phyloP scores from a whole-genome alignment of 257 asterid genomes.

The Nicotiana tabacum region DNA sequence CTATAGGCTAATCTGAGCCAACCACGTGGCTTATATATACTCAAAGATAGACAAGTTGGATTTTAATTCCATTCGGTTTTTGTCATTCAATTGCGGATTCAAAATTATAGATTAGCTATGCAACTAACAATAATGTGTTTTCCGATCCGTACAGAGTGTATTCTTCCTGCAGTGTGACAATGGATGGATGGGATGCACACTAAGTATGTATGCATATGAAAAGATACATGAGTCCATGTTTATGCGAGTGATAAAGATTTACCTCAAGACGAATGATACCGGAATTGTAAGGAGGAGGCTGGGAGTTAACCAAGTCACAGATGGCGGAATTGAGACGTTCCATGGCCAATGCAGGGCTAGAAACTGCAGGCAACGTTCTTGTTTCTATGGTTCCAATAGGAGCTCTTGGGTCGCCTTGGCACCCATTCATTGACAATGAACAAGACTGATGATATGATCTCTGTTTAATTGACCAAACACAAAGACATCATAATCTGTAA shows the following conservation, averaged over 20 bases:
- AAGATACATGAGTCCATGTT: too few relatives aligned
- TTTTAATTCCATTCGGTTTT: not conserved
- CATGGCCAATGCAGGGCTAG: constrained; percentile 46
- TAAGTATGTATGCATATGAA: too few relatives aligned
- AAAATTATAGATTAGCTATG: not conserved
- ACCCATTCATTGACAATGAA: constrained; percentile 64
- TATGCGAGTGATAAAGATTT: not conserved
- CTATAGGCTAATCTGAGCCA: constrained; percentile 35
- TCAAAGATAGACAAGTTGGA: not conserved
- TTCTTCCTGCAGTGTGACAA: too few relatives aligned
- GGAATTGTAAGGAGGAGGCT: constrained; percentile 37
- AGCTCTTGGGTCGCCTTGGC: constrained; percentile 50
- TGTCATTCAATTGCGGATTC: not conserved
- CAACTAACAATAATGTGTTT: not conserved
- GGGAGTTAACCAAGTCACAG: constrained; percentile 35
- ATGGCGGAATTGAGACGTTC: constrained; percentile 63
- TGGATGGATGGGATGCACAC: too few relatives aligned
- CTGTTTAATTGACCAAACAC: constrained; percentile 14
- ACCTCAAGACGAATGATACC: constrained; percentile 90
- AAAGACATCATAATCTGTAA: not conserved
- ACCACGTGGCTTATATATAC: constrained; percentile 57
- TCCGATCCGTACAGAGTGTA: too few relatives aligned
- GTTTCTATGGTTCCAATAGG: constrained; percentile 66
- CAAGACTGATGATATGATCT: constrained; percentile 34
- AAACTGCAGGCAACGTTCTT: constrained; percentile 43